A percentile compares a stretch with the other conserved stretches of the same genome.
phyloP scores from a whole-genome alignment of 805 yeast genomes.

The Spathaspora girioi region DNA sequence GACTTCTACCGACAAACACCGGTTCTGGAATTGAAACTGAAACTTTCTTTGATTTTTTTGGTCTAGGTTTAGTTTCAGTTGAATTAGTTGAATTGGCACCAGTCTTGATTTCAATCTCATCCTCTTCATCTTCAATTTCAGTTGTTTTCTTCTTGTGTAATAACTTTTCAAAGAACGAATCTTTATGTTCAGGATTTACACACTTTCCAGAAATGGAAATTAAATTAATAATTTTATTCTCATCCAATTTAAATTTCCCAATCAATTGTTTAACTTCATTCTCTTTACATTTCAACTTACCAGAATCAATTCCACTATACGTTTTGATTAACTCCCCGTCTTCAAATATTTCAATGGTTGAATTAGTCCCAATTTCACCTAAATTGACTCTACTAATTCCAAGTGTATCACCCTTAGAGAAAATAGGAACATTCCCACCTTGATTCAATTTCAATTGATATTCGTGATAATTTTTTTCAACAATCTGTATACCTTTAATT shows the following conservation, averaged over 20 bases:
- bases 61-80: conserved; percentile 14
- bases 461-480: conserved; percentile 51
- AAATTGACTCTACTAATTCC: conserved; percentile 34
- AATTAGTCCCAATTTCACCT: conserved; percentile 24
- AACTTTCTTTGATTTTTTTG: conserved; percentile 11
- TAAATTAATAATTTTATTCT: conserved; percentile 49
- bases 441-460: conserved; percentile 25
- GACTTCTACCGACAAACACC: conserved; percentile 35
- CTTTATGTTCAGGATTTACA: conserved; percentile 13
- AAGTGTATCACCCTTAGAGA: conserved; percentile 44
- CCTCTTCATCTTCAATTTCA: conserved; percentile 17
- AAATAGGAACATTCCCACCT: conserved; percentile 26
- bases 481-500: conserved; percentile 52
- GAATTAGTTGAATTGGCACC: conserved; percentile 4
- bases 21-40: conserved; percentile 31
- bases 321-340: conserved; percentile 33
- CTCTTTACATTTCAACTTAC: conserved; percentile 39
- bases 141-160: conserved; percentile 18
- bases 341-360: conserved; percentile 33
- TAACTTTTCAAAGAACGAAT: conserved; percentile 22
- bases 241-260: conserved; percentile 44
- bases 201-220: conserved; percentile 46
- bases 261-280: conserved; percentile 17
- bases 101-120: conserved; percentile 4
- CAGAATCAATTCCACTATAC: conserved; percentile 22